Evolutionary conservation across 345 rosid genomes (phyloP), one percentile per base, ranked within the genome.

Genomic region (Moringa oleifera): DNA sequence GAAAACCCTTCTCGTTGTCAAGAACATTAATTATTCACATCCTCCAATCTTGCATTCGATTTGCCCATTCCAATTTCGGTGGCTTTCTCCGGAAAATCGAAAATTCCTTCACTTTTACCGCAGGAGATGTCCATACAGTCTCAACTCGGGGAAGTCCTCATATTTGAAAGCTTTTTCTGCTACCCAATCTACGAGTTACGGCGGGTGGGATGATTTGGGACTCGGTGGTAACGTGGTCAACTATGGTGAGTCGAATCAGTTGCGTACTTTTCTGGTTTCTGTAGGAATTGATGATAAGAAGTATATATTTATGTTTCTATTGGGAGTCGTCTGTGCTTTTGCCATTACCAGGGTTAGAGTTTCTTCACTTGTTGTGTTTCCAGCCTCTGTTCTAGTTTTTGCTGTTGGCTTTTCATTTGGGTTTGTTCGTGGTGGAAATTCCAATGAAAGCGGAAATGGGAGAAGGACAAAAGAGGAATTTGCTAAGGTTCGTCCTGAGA

Each of bases 181-280:
- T 0, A 31, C 61, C 9, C 57, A 54, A 12, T 47, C 71, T 2
- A 45, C 57, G 50, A 55, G 28, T 73, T 86, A 59, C 45, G 81
- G 84, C 28, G 93, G 93, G 2, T 87, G 93, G 93, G 84, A 79
- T 36, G 84, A 80, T 50, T 20, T 65, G 52, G 68, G 58, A 25
- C 73, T 64, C 57, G 68, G 23, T 45, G 75, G 68, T 23, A 80
- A 68, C 61, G 46, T 72, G 28, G 45, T 23, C 45, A 23, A 49
- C 66, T 68, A 74, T 2, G 85, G 77, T 59, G 86, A 80, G 77
- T 72, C 81, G 23, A 60, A 63, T 58, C 80, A 25, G 58, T 49
- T 81, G 63, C 81, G 73, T 63, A 54, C 74, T 57, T 80, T 84
- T 55, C 63, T 82, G 49, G 75, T 70, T 64, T 82, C 85, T 20